Base-by-base conservation (phyloP, 2,329 filamentous ascomycete genomes). In the Colletotrichum tabaci region DNA sequence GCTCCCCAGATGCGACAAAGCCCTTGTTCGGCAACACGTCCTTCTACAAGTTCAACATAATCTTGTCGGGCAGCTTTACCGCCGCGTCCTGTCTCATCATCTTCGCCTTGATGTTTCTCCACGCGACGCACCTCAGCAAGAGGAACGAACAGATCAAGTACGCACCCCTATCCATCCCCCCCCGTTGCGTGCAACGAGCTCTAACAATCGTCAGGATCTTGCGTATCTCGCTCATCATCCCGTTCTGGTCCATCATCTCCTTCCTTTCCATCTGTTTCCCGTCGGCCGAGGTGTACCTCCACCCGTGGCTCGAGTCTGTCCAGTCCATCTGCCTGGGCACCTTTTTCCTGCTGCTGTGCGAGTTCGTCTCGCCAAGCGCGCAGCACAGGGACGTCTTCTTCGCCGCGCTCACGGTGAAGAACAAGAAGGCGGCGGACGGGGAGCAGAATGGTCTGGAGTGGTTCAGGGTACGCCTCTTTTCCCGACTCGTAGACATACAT, bases 281-380 rank as follows among this genome's bases (percentile, higher is more conserved):
- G 2, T 76, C 78, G 26, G 74, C 79, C 2, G 80, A 82, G 55
- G 77, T 83, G 53, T 86, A 85, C 72, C 68, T 86, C 15, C 74
- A 79, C 40, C 79, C 82, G 3, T 82, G 82, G 76, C 74, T 82
- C 30, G 80, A 82, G 26, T 70, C 84, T 7, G 79, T 82, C 69
- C 81, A 86, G 75, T 76, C 80, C 5, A 75, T 84, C 38, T 82
- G 83, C 12, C 75, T 87, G 2, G 80, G 79, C n/a, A 78, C 79
- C 13, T 86, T 86, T 74, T 84, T 85, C 72, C 77, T 86, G 12
- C 79, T 86, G 38, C 77, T 86, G 49, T 84, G 81, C 74, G 82
- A 83, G 55, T 85, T 80, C 60, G 75, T 86, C 5, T 81, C 78
- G 7, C 80, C 82, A 3, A 79, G 80, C 56, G 74, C 79, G 18